A percentile compares a stretch with the other conserved stretches of the same genome.
Conservation (phyloP, 805 yeast species). For the Sungouiozyma intestinalis region DNA sequence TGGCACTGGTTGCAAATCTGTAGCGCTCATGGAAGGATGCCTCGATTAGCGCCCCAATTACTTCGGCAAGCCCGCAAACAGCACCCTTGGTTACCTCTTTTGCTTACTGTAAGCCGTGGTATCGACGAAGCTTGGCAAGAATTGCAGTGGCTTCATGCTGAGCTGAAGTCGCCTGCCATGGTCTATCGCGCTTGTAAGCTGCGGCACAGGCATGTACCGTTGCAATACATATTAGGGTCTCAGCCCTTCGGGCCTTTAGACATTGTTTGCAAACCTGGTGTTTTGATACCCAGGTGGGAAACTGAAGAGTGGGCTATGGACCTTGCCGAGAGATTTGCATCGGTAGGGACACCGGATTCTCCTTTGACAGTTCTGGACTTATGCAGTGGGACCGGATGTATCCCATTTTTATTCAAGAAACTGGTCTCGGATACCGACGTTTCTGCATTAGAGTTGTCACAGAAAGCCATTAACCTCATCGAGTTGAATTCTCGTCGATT, state of each 20-base stretch:
- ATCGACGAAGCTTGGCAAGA: conserved; percentile 17
- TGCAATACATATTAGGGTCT: conserved; percentile 74
- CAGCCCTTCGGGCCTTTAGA: conserved; percentile 79
- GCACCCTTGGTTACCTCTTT: conserved; percentile 15
- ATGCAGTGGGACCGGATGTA: conserved; percentile 87
- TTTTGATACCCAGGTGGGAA: conserved; percentile 87
- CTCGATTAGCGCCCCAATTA: conserved; percentile 14
- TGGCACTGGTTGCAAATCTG: no score
- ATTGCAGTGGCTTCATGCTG: conserved; percentile 19
- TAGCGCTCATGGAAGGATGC: conserved; percentile 7
- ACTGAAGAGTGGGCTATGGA: conserved; percentile 81
- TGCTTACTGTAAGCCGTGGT: conserved; percentile 22
- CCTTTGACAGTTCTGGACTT: conserved; percentile 44
- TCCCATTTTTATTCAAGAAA: conserved; percentile 36
- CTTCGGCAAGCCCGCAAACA: conserved; percentile 9
- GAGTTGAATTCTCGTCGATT: neutral
- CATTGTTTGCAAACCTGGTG: conserved; percentile 50
- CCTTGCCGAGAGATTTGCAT: conserved; percentile 22
- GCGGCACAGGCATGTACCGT: conserved; percentile 50
- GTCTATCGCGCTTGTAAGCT: conserved; percentile 36
- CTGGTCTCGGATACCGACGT: neutral
- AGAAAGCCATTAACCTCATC: neutral
- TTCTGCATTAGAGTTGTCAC: neutral
- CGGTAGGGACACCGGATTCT: neutral
- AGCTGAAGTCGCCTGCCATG: conserved; percentile 3